Percentiles rank a stretch among this genome's conserved stretches.
phyloP scores from a whole-genome alignment of 2,329 filamentous ascomycete species.

The Diplocarpon rosae region DNA sequence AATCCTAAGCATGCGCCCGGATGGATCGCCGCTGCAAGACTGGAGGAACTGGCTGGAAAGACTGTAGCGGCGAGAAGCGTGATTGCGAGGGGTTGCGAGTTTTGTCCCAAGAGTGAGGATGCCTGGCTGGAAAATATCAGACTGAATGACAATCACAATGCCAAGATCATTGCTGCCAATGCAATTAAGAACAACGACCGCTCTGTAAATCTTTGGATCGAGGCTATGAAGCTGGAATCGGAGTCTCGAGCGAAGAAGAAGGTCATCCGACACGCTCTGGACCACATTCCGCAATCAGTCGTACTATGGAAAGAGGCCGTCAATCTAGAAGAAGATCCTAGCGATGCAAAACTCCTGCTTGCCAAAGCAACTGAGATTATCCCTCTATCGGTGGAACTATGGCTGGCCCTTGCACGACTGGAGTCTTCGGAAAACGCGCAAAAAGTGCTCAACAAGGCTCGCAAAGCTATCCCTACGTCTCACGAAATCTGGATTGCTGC shows the following conservation, averaged over 20 bases:
- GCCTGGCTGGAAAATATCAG: constrained; percentile 94
- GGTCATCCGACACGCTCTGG: constrained; percentile 81
- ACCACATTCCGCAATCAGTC: constrained; percentile 89
- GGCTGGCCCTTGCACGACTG: constrained; percentile 84
- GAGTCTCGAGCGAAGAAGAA: constrained; percentile 80
- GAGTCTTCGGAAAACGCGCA: constrained; percentile 88
- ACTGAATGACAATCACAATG: constrained; percentile 83
- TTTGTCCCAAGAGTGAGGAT: constrained; percentile 89
- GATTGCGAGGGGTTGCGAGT: constrained; percentile 77
- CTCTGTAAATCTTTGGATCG: constrained; percentile 85
- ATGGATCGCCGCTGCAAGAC: constrained; percentile 86
- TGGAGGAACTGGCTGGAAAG: constrained; percentile 90
- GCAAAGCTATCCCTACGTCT: constrained; percentile 85
- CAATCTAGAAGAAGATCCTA: constrained; percentile 83
- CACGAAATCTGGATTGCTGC: constrained; percentile 97
- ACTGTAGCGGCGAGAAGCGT: constrained; percentile 79
- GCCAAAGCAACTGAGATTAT: constrained; percentile 95
- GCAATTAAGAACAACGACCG: constrained; percentile 86
- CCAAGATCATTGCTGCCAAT: constrained; percentile 87
- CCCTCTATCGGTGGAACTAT: constrained; percentile 84
- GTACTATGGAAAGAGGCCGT: constrained; percentile 97
- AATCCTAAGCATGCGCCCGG: constrained; percentile 91
- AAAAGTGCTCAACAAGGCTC: constrained; percentile 87
- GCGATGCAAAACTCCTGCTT: constrained; percentile 77
- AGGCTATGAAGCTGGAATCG: constrained; percentile 85